Evolutionary conservation across 495 filamentous ascomycete species (phyloP).

Genomic region (Neurospora sublineolata): DNA sequence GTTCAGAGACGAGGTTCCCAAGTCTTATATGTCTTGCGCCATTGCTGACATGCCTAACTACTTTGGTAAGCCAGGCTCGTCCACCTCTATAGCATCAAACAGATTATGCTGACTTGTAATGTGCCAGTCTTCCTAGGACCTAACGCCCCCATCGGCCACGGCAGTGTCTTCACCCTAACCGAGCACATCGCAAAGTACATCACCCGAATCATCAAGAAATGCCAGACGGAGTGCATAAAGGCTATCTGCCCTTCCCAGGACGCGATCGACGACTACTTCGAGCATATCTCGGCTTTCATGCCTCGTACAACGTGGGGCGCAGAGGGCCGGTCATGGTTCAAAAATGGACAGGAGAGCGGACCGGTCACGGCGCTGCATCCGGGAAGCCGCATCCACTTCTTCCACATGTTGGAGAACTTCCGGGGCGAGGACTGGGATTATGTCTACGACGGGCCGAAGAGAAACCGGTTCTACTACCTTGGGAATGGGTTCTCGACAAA

Average conservation of each 20-base stretch:
- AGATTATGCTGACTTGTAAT: slow-evolving; percentile 8
- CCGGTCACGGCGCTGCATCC: slow-evolving; percentile 39
- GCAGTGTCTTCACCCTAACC: slow-evolving; percentile 35
- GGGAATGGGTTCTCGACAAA: slow-evolving; percentile 38
- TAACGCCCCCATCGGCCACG: slow-evolving; percentile 39
- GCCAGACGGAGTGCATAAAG: slow-evolving; percentile 33
- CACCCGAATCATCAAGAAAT: slow-evolving; percentile 30
- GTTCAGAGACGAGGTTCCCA: slow-evolving; percentile 25
- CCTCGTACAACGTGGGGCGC: slow-evolving; percentile 36
- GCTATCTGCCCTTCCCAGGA: slow-evolving; percentile 25
- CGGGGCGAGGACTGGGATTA: slow-evolving; percentile 42
- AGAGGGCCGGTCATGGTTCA: slow-evolving; percentile 39
- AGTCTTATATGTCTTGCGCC: slow-evolving; percentile 36
- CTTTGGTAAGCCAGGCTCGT: slow-evolving; percentile 28
- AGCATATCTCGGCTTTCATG: slow-evolving; percentile 36
- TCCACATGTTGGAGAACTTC: slow-evolving; percentile 37
- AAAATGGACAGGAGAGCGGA: slow-evolving; percentile 29
- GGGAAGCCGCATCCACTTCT: slow-evolving; percentile 40
- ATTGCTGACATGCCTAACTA: slow-evolving; percentile 36
- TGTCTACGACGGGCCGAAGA: slow-evolving; percentile 21
- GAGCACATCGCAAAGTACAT: slow-evolving; percentile 40
- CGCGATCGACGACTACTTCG: slow-evolving; percentile 35
- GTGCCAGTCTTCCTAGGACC: slow-evolving; percentile 33
- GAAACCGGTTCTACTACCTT: slow-evolving; percentile 34
- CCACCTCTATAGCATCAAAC: neutral